phyloP scores from a whole-genome alignment of 805 yeast species.

The Zygotorulaspora sp. region DNA sequence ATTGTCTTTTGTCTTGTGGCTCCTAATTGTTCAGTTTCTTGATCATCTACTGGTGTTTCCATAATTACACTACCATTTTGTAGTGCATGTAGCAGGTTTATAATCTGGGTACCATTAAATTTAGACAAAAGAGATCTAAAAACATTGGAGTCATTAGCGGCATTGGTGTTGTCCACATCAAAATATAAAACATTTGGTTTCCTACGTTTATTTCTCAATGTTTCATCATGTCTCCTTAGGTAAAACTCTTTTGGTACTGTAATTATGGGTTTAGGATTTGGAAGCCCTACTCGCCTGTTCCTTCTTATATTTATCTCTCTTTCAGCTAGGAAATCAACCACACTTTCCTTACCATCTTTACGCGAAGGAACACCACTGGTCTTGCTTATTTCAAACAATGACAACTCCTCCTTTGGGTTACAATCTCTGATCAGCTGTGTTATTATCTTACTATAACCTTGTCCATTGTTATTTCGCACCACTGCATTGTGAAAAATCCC shows the following conservation, averaged over 20 bases:
- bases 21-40: constrained; percentile 12
- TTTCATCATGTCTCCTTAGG: constrained; percentile 26
- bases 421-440: constrained; percentile 59
- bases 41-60: constrained; percentile 33
- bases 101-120: constrained; percentile 32
- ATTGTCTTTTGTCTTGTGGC: constrained; percentile 30
- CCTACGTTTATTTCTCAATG: constrained; percentile 15
- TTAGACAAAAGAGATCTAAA: constrained; percentile 33
- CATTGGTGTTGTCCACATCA: constrained; percentile 20
- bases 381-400: constrained; percentile 43
- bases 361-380: constrained; percentile 40
- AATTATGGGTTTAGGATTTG: constrained; percentile 28
- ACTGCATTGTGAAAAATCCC: constrained; percentile 66
- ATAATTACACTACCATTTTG: constrained; percentile 40
- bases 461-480: constrained; percentile 31
- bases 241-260: constrained; percentile 29
- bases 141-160: constrained; percentile 19
- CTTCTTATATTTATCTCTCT: constrained; percentile 31
- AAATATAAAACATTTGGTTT: constrained; percentile 24
- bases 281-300: constrained; percentile 34
- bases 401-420: constrained; percentile 43
- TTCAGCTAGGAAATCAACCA: constrained; percentile 35
- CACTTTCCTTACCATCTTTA: constrained; percentile 46
- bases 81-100: constrained; percentile 41
- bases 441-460: constrained; percentile 33